Base-by-base conservation (phyloP, 495 filamentous ascomycete genomes). In the Trichoderma asperelloides region DNA sequence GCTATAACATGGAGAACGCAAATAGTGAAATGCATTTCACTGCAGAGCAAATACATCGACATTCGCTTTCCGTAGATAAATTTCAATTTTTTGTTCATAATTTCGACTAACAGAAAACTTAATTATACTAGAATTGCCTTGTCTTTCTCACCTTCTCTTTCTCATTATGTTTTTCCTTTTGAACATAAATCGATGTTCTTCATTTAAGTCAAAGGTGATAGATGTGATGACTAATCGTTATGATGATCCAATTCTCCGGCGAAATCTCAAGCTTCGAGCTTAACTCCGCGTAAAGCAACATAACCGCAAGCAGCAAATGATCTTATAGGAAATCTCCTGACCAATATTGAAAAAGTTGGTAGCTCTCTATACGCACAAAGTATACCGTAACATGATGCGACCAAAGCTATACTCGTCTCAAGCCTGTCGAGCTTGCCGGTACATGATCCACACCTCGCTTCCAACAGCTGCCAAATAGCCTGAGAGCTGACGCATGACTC, bases 361-460 rank as follows among this genome's bases (percentile, higher is more conserved):
- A 3, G n/a, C 3, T 12, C 43, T 16, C 43, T 16, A 47, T 15
- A 47, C 43, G 43, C 43, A 47, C 2, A 16, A 3, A 47, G n/a
- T 4, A 15, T 25, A 25, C 49, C 8, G 23, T 30, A 18, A 12
- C 25, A 23, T 13, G 13, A 60, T 60, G 55, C 55, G 25, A 15
- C 55, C 55, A 15, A 30, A 16, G 13, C 23, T 28, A 2, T 60
- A 28, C n/a, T 23, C 55, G 1, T 30, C 55, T 33, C 55, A 60
- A 60, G 55, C 55, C 13, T 60, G 55, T 27, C 55, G 55, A 60
- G 25, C 55, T 25, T 60, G 55, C 30, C 55, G 55, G 55, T 60
- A 60, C 23, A 18, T 60, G 55, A 28, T 30, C 55, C 55, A 30
- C 55, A 28, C 55, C 11, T 30, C 55, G 30, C 25, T 25, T 28